These are phyloP conservation scores for Termitomyces sp. DNA, from an alignment of 768 basidiomycete species.

Conservation along the genomic window DNA sequence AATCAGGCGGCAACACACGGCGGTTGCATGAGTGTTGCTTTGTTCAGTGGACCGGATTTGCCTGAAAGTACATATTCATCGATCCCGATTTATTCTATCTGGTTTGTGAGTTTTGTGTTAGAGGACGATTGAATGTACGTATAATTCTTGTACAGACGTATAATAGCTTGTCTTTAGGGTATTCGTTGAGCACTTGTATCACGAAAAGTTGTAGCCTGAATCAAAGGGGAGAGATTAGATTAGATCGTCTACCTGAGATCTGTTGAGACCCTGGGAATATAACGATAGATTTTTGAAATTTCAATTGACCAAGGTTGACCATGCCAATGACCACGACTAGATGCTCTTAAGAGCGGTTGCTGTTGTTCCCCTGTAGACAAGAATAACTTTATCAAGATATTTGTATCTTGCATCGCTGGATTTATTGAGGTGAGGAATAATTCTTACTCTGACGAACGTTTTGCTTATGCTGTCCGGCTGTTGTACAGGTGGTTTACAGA, in stretches of 20 bases:
- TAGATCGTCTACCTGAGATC: not conserved
- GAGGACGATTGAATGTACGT: not conserved
- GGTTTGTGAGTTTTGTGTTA: not conserved
- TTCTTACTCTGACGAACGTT: not conserved
- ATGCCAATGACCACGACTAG: not conserved
- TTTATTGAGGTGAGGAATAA: not conserved
- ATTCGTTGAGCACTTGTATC: constrained; percentile 1
- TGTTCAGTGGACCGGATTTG: not conserved
- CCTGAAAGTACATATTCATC: not conserved
- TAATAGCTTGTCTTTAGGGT: not conserved
- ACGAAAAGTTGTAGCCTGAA: not conserved
- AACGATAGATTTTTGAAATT: constrained; percentile 5
- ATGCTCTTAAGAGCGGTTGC: not conserved
- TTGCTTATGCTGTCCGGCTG: not conserved
- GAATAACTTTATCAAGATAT: not conserved
- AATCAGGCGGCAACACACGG: constrained; percentile 1
- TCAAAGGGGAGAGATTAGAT: constrained; percentile 1
- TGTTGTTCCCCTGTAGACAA: not conserved
- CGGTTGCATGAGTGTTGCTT: not conserved
- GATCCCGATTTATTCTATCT: not conserved
- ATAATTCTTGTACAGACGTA: constrained; percentile 9
- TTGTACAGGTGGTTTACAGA: not conserved
- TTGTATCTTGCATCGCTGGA: not conserved
- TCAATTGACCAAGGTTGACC: not conserved
- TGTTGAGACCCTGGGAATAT: constrained; percentile 3